A percentile compares a stretch with the other conserved stretches of the same genome.
These are phyloP conservation scores for Crucihimalaya himalaica DNA, from an alignment of 345 rosid species.

Conservation along the genomic window DNA sequence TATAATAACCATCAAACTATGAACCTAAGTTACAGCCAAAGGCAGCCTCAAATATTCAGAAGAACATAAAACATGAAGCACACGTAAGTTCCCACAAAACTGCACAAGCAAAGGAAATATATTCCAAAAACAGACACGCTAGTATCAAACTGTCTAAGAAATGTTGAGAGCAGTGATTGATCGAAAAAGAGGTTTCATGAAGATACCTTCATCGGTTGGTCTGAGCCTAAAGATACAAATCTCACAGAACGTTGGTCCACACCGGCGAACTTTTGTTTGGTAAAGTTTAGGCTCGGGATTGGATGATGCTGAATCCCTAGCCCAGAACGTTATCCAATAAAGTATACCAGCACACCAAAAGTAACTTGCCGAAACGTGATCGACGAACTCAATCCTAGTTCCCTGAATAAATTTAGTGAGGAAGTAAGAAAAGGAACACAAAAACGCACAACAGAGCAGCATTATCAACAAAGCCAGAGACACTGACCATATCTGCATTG, in stretches of 20 bases:
- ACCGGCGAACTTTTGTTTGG: not conserved
- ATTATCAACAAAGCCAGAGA: not conserved
- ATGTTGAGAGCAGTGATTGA: not conserved
- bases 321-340: slow-evolving; percentile 13
- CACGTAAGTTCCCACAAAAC: not conserved
- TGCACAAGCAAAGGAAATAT: no score
- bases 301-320: slow-evolving; percentile 17
- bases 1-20: not conserved
- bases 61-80: not conserved
- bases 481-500: slow-evolving; percentile 13
- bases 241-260: not conserved
- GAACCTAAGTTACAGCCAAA: not conserved
- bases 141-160: no score
- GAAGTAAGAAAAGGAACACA: not conserved
- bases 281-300: slow-evolving; percentile 13
- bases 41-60: no score
- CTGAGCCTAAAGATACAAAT: slow-evolving; percentile 10
- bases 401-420: not conserved
- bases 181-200: not conserved
- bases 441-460: no score
- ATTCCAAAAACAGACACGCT: no score
- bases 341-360: not conserved
- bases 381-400: slow-evolving; percentile 8
- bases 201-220: slow-evolving; percentile 22
- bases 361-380: slow-evolving; percentile 19